Percentiles rank a stretch among this genome's conserved stretches.
These are phyloP conservation scores for Eragrostis tef DNA, from an alignment of 202 grass and related monocot species.

Conservation along the genomic window DNA sequence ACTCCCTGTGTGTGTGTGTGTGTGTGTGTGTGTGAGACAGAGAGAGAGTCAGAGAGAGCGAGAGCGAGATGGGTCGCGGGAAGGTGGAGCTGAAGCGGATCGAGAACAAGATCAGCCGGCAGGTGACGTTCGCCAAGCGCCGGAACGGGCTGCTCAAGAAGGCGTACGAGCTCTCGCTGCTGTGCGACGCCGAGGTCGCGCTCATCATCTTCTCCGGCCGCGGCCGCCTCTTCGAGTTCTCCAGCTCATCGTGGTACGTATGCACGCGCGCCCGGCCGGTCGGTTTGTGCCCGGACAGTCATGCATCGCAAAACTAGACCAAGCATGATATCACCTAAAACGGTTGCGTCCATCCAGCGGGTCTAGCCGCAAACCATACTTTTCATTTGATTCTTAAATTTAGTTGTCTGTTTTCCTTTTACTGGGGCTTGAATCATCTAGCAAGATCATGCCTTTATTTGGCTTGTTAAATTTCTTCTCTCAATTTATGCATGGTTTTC, in stretches of 20 bases:
- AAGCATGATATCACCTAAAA: not conserved
- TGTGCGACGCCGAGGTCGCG: constrained; percentile 72
- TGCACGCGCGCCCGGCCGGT: too few relatives aligned
- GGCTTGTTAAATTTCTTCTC: not conserved
- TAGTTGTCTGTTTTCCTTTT: not conserved
- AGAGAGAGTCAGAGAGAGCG: not conserved
- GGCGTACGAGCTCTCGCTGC: constrained; percentile 73
- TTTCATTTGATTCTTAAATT: not conserved
- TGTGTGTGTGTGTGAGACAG: not conserved
- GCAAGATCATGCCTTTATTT: not conserved
- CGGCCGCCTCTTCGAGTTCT: constrained; percentile 82
- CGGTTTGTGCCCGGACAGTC: not conserved
- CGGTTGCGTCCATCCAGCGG: not conserved
- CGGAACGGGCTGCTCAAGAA: constrained; percentile 78
- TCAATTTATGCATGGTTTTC: not conserved
- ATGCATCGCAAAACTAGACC: not conserved
- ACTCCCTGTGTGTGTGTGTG: not conserved
- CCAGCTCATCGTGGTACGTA: constrained; percentile 63
- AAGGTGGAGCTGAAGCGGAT: constrained; percentile 83
- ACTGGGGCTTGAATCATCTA: not conserved
- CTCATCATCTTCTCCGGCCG: constrained; percentile 85
- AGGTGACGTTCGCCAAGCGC: constrained; percentile 79
- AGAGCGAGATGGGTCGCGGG: constrained; percentile 61
- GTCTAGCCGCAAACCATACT: not conserved
- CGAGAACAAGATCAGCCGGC: constrained; percentile 80